A percentile compares a stretch with the other conserved stretches of the same genome.
These are phyloP conservation scores for Plasmodium falciparum DNA, from an alignment of 169 alveolate genomes.

Conservation along the genomic window DNA sequence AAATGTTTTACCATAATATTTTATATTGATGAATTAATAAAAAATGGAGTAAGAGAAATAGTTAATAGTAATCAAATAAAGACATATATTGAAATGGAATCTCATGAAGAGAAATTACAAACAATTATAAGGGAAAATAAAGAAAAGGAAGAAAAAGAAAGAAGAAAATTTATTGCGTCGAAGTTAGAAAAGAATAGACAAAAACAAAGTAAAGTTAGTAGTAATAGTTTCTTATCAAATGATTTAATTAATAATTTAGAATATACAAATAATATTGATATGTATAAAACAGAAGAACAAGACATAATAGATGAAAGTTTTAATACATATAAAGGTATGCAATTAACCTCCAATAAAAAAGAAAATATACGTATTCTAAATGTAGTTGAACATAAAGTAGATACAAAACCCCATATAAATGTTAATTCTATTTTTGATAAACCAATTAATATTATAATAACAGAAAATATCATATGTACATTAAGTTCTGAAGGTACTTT, in stretches of 20 bases:
- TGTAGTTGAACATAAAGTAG: slow-evolving; percentile 50
- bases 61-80: slow-evolving; percentile 84
- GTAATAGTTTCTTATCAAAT: slow-evolving; percentile 41
- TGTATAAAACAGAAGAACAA: slow-evolving; percentile 49
- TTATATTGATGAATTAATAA: slow-evolving; percentile 85
- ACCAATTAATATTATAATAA: slow-evolving; percentile 42
- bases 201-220: slow-evolving; percentile 70
- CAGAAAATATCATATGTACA: slow-evolving; percentile 64
- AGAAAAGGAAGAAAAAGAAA: slow-evolving; percentile 92
- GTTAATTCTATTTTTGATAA: slow-evolving; percentile 65
- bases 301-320: slow-evolving; percentile 46
- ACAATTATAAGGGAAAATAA: slow-evolving; percentile 81
- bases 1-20: slow-evolving; percentile 84
- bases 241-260: slow-evolving; percentile 35
- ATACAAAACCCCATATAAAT: slow-evolving; percentile 53
- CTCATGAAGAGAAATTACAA: slow-evolving; percentile 86
- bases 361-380: slow-evolving; percentile 53
- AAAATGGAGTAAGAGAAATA: slow-evolving; percentile 82
- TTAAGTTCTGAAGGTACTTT: slow-evolving; percentile 76
- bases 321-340: slow-evolving; percentile 58
- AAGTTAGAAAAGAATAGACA: slow-evolving; percentile 91
- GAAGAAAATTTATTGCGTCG: slow-evolving; percentile 90
- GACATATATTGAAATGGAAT: slow-evolving; percentile 86
- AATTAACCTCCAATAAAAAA: slow-evolving; percentile 9
- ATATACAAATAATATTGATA: slow-evolving; percentile 20